These are phyloP conservation scores for Meira nashicola DNA, from an alignment of 1,284 basidiomycete genomes.

Conservation along the genomic window DNA sequence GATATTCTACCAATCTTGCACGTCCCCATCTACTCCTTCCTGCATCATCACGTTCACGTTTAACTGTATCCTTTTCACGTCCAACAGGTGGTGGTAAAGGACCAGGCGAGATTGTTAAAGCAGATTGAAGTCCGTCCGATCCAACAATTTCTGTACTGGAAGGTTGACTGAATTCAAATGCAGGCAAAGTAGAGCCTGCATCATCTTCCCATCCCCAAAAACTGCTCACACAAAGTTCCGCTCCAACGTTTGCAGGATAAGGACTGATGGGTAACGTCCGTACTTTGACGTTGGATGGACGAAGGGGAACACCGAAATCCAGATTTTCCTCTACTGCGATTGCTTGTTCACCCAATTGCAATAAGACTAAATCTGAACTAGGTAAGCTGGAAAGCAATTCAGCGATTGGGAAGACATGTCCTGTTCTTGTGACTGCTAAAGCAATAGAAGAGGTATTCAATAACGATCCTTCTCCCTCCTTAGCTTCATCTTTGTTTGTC, in stretches of 20 bases:
- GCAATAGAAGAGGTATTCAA: conserved; percentile 23
- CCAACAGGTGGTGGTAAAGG: conserved; percentile 19
- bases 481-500: neutral
- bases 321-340: conserved; percentile 3
- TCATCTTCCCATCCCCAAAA: conserved; percentile 56
- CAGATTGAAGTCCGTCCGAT: conserved; percentile 1
- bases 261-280: conserved; percentile 64
- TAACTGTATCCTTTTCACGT: conserved; percentile 25
- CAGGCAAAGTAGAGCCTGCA: conserved; percentile 30
- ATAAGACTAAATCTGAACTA: conserved; percentile 60
- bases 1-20: conserved; percentile 45
- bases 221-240: conserved; percentile 61
- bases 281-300: conserved; percentile 35
- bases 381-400: conserved; percentile 62
- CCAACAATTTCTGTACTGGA: neutral
- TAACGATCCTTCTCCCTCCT: conserved; percentile 4
- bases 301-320: conserved; percentile 18
- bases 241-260: conserved; percentile 62
- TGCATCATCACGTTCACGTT: conserved; percentile 31
- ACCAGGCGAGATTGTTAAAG: conserved; percentile 1
- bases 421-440: conserved; percentile 52
- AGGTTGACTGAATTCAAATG: conserved; percentile 21
- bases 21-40: conserved; percentile 42
- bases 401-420: conserved; percentile 57
- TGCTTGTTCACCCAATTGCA: conserved; percentile 29